Evolutionary conservation across 2,329 filamentous ascomycete species (phyloP).

Genomic region (Ambrosiella beaveri): DNA sequence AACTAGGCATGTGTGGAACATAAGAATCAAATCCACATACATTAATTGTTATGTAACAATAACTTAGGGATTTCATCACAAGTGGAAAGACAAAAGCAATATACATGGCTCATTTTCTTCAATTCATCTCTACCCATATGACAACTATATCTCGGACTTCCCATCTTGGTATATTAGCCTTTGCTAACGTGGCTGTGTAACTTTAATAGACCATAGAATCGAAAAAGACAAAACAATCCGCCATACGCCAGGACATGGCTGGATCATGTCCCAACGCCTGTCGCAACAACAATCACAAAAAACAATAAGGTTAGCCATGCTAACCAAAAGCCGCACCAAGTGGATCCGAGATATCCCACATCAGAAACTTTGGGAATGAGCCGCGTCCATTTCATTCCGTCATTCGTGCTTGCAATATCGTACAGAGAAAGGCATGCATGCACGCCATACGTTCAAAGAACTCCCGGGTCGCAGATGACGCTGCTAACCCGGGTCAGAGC

Average conservation of each 20-base stretch:
- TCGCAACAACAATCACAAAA: not conserved
- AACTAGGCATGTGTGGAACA: not conserved
- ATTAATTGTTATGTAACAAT: not conserved
- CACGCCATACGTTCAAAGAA: not conserved
- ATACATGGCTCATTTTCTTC: not conserved
- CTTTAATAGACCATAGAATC: not conserved
- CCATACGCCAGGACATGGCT: not conserved
- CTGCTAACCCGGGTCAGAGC: not conserved
- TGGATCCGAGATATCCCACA: not conserved
- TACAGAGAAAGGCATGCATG: not conserved
- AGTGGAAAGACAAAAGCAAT: not conserved
- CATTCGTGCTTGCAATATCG: not conserved
- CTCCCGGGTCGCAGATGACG: not conserved
- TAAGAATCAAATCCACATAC: not conserved
- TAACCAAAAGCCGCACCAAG: not conserved
- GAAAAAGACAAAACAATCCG: not conserved
- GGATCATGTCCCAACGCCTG: not conserved
- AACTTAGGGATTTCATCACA: not conserved
- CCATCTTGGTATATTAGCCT: too few relatives aligned
- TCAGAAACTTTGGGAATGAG: not conserved
- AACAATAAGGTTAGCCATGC: not conserved
- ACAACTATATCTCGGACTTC: not conserved
- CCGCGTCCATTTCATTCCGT: not conserved
- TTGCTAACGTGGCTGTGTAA: not conserved
- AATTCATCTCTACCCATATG: not conserved